phyloP scores from a whole-genome alignment of 345 rosid species.

The Geranium brycei region DNA sequence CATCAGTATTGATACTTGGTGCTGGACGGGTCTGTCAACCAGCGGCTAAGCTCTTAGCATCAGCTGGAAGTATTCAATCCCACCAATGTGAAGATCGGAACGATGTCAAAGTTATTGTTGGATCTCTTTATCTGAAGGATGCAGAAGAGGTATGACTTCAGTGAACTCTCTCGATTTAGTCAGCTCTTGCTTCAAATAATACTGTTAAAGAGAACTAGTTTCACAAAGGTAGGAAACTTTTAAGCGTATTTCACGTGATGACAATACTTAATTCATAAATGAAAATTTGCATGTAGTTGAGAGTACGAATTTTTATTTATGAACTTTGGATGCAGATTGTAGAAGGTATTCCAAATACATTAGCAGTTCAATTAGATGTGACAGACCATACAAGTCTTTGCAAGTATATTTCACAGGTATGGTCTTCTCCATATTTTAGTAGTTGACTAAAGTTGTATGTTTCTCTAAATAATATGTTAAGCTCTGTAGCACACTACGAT shows the following conservation, averaged over 20 bases:
- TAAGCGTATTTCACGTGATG: neutral
- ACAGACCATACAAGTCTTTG: slow-evolving; percentile 50
- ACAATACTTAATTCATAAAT: neutral
- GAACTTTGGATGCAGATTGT: slow-evolving; percentile 27
- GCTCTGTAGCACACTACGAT: neutral
- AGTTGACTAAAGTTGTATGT: neutral
- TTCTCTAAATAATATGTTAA: neutral
- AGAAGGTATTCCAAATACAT: slow-evolving; percentile 66
- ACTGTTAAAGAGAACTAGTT: neutral
- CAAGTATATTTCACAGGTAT: slow-evolving; percentile 64
- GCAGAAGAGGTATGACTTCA: slow-evolving; percentile 66
- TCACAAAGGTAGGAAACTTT: neutral
- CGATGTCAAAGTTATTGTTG: slow-evolving; percentile 57
- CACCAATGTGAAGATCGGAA: slow-evolving; percentile 27
- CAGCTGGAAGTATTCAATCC: slow-evolving; percentile 34
- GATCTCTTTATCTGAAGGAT: slow-evolving; percentile 78
- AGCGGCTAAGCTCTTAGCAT: slow-evolving; percentile 64
- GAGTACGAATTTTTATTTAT: neutral
- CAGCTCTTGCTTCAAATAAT: neutral
- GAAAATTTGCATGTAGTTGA: neutral
- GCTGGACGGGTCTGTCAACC: slow-evolving; percentile 94
- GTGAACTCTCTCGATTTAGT: neutral
- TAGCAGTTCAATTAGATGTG: slow-evolving; percentile 67
- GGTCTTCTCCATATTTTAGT: neutral
- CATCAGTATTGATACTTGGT: slow-evolving; percentile 65